phyloP scores from a whole-genome alignment of 495 filamentous ascomycete genomes.

The Aspergillus avenaceus region DNA sequence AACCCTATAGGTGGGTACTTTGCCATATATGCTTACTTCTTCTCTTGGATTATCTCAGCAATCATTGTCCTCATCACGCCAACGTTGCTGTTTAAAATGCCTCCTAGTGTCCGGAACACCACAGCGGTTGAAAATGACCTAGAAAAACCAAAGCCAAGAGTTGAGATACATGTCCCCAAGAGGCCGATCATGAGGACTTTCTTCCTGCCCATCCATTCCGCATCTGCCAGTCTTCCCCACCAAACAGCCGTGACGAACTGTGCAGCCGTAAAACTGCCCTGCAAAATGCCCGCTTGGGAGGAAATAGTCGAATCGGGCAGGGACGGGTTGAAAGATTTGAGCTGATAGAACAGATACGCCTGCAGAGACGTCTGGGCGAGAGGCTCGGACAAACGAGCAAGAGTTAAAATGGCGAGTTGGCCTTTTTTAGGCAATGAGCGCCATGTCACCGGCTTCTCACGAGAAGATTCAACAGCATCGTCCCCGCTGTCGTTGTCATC shows the following conservation, averaged over 20 bases:
- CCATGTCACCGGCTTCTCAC: constrained; percentile 57
- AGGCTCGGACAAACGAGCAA: constrained; percentile 74
- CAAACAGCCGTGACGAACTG: constrained; percentile 76
- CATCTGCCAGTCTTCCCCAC: constrained; percentile 75
- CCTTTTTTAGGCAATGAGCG: constrained; percentile 65
- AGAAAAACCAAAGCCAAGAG: constrained; percentile 77
- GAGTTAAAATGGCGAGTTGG: constrained; percentile 69
- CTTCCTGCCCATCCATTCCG: constrained; percentile 66
- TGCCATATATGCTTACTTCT: constrained; percentile 35
- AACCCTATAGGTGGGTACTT: not conserved
- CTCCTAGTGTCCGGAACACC: constrained; percentile 68
- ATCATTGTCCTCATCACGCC: constrained; percentile 82
- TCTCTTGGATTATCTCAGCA: constrained; percentile 70
- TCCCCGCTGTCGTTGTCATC: constrained; percentile 12
- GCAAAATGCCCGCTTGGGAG: constrained; percentile 69
- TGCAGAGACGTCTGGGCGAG: constrained; percentile 74
- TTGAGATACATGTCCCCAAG: constrained; percentile 65
- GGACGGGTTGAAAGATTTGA: constrained; percentile 61
- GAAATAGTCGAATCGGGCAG: constrained; percentile 66
- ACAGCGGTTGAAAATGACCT: constrained; percentile 62
- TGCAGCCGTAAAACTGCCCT: constrained; percentile 70
- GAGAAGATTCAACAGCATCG: constrained; percentile 2
- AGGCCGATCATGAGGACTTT: constrained; percentile 72
- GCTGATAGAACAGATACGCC: constrained; percentile 70
- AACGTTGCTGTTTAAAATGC: constrained; percentile 75